Base-by-base conservation (phyloP, 768 basidiomycete species). In the Phaffia australis region DNA sequence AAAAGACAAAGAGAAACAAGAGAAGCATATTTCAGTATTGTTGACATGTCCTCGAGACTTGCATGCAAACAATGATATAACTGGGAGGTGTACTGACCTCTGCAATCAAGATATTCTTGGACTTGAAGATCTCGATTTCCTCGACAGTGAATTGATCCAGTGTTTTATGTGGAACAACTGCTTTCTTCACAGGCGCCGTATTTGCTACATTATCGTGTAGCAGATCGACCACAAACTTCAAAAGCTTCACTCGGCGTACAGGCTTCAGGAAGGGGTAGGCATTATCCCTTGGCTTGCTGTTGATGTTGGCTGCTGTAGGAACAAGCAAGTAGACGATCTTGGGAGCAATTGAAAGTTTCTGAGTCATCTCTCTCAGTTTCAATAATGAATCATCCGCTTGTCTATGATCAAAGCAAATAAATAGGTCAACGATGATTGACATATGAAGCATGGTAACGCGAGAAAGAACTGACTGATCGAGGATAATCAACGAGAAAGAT, bases 401-500 rank as follows among this genome's bases (percentile, higher is more conserved):
- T 23, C 23, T 48, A 35, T 63, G 35, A 52, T 21, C 15, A 55
- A 48, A 51, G 46, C 50, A 42, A 52, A 52, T 23, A 14, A 30
- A 54, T 52, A 55, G 15, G 51, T 32, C 2, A 21, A 55, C 0
- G 51, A 54, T 35, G 52, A 54, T 30, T 48, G 30, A 21, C 51
- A 42, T 5, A 42, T 5, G 11, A 4, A 11, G 11, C 21, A 27
- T 6, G 4, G 11, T 48, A 8, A 14, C 16, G 2, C 5, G 29
- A 3, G 47, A 16, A 7, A 18, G 47, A 15, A 60, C 59, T 25
- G 3, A 60, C 59, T 88, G 86, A 71, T 88, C 86, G 70, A 88
- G 87, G 29, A 88, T 71, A 6, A 86, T 86, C 2, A 84, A 81
- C 67, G 81, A 83, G 74, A 86, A 88, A 65, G 35, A 47, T 54